These are phyloP conservation scores for Ustilago nuda DNA, from an alignment of 1,284 basidiomycete genomes.

Conservation along the genomic window DNA sequence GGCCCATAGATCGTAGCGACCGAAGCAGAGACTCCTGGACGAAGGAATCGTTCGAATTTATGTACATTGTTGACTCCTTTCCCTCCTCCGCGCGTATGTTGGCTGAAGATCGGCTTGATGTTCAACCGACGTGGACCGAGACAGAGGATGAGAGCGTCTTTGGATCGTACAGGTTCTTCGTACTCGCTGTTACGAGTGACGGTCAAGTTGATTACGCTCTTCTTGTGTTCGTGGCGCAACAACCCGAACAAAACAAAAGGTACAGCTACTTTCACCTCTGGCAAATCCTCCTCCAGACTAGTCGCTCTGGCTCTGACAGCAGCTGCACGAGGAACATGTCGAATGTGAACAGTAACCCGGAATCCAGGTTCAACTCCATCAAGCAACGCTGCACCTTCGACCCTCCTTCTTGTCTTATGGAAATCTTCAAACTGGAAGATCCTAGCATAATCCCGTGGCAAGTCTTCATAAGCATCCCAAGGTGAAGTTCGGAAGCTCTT, in stretches of 20 bases:
- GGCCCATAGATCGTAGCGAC: constrained; percentile 83
- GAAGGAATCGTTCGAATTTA: constrained; percentile 93
- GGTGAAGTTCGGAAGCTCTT: constrained; percentile 92
- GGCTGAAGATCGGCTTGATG: constrained; percentile 90
- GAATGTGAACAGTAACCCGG: constrained; percentile 53
- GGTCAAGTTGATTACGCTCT: constrained; percentile 90
- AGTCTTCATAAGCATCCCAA: constrained; percentile 97
- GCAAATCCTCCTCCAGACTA: constrained; percentile 4
- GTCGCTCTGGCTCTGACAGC: constrained; percentile 51
- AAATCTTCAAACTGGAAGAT: constrained; percentile 99
- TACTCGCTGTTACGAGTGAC: constrained; percentile 97
- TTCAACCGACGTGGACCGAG: constrained; percentile 86
- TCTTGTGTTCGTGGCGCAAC: constrained; percentile 95
- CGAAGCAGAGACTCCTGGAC: constrained; percentile 78
- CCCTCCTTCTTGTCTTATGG: constrained; percentile 82
- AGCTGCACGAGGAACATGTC: constrained; percentile 56
- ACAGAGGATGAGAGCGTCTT: constrained; percentile 90
- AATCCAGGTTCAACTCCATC: constrained; percentile 59
- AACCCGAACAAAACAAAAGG: constrained; percentile 85
- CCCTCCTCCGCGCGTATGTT: constrained; percentile 81
- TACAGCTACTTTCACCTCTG: constrained; percentile 59
- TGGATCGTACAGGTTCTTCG: constrained; percentile 85
- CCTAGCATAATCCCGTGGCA: constrained; percentile 90
- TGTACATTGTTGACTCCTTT: constrained; percentile 95
- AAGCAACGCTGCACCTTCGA: constrained; percentile 71